Base-by-base conservation (phyloP, 257 asterid species). In the Thymus mandschuricus region DNA sequence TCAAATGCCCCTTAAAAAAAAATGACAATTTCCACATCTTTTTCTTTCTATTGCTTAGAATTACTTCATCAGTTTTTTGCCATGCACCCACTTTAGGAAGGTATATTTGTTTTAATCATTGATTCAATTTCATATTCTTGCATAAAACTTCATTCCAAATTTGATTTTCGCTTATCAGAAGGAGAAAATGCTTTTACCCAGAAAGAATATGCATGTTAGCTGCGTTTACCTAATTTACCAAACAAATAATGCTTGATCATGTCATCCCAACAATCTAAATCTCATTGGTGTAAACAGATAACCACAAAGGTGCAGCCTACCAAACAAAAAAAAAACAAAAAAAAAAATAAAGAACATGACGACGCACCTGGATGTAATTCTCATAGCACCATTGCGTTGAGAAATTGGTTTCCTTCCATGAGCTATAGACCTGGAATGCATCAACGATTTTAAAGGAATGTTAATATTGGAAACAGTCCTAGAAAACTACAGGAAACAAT, bases 341-440 rank as follows among this genome's bases (percentile, higher is more conserved):
- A 5, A 45, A 15, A 69, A 44, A 27, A 55, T 51, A 73, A 30
- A 55, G 4, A 12, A 40, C 13, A 68, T 12, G 15, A 52, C 50
- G 49, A 75, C 80, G 55, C 68, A 90, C 96, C 83, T 92, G 96
- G 65, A 93, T 90, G 76, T 88, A 93, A 79, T 90, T 93, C 76
- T 93, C 97, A 49, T 93, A 90, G 80, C 98, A 88, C 98, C 98
- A 90, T 69, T 90, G 98, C 11, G 97, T 93, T 41, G 97, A 86
- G 77, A 81, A 93, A 81, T 87, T 73, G 49, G 96, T 88, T 83
- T 93, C 97, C 85, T 75, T 93, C 98, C 98, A 93, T 34, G 92
- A 82, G 81, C 78, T 90, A 80, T 87, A 93, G 41, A 93, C 98
- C 96, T 92, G 85, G 55, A 44, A 58, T 60, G 69, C 3, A 74